Conservation (phyloP, 169 alveolate species). For the Perkinsus marinus region DNA sequence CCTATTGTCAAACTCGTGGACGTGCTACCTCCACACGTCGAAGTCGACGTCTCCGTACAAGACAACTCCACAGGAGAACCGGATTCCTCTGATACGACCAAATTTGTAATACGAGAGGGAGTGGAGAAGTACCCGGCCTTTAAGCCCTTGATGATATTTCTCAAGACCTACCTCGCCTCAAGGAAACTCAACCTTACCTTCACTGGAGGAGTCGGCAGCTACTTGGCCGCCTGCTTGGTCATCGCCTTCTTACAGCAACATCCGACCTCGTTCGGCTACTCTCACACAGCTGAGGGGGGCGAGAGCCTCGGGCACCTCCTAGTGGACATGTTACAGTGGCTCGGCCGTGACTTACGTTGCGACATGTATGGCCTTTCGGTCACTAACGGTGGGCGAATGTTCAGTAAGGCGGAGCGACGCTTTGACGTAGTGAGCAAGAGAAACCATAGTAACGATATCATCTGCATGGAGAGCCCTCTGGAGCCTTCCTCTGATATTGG, state of each 20-base stretch:
- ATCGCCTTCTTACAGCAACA: slow-evolving; percentile 27
- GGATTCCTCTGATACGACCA: slow-evolving; percentile 17
- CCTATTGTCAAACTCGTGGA: slow-evolving; percentile 26
- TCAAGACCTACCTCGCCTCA: slow-evolving; percentile 11
- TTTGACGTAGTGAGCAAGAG: neutral
- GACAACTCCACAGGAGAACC: slow-evolving; percentile 10
- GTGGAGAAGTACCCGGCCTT: slow-evolving; percentile 13
- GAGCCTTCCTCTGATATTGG: neutral
- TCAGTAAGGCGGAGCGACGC: neutral
- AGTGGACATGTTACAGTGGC: slow-evolving; percentile 22
- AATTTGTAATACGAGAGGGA: slow-evolving; percentile 14
- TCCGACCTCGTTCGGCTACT: slow-evolving; percentile 15
- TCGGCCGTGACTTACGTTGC: slow-evolving; percentile 17
- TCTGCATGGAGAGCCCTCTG: neutral
- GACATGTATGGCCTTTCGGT: neutral
- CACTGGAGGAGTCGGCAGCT: slow-evolving; percentile 26
- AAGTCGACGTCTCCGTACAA: slow-evolving; percentile 22
- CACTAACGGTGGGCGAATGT: neutral
- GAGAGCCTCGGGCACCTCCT: slow-evolving; percentile 23
- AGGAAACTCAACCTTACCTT: slow-evolving; percentile 27
- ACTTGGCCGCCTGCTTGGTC: slow-evolving; percentile 17
- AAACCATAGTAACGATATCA: neutral
- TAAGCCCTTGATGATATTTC: slow-evolving; percentile 16
- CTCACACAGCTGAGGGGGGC: slow-evolving; percentile 5
- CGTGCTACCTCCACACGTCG: slow-evolving; percentile 15